Conservation (phyloP, 192 early-diverging fungal species). For the Entomortierella parvispora region DNA sequence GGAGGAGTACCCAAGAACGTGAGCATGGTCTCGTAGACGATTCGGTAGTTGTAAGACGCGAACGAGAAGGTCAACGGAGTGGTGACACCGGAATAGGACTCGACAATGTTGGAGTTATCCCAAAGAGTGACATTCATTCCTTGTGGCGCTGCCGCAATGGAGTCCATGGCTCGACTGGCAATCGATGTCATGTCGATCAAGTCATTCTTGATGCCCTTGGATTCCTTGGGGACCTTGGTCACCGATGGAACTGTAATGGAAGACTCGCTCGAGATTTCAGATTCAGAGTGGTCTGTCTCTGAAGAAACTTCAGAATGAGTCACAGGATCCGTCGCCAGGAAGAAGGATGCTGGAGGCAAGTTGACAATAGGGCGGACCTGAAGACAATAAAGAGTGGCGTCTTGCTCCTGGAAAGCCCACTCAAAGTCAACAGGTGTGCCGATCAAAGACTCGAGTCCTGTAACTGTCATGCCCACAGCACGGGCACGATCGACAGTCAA, state of each 20-base stretch:
- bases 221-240: neutral
- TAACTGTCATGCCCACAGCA: slow-evolving; percentile 29
- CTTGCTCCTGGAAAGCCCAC: slow-evolving; percentile 46
- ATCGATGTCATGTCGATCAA: slow-evolving; percentile 29
- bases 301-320: slow-evolving; percentile 18
- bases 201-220: slow-evolving; percentile 26
- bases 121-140: slow-evolving; percentile 48
- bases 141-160: slow-evolving; percentile 36
- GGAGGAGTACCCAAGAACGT: slow-evolving; percentile 38
- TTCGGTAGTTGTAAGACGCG: slow-evolving; percentile 49
- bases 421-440: slow-evolving; percentile 49
- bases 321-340: slow-evolving; percentile 28
- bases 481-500: slow-evolving; percentile 36
- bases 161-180: slow-evolving; percentile 33
- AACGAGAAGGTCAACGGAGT: slow-evolving; percentile 47
- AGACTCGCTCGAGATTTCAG: neutral
- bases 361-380: slow-evolving; percentile 51
- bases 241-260: neutral
- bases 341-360: slow-evolving; percentile 40
- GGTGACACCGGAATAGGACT: slow-evolving; percentile 50
- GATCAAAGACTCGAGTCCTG: slow-evolving; percentile 33
- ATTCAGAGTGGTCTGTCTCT: slow-evolving; percentile 7
- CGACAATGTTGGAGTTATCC: slow-evolving; percentile 53
- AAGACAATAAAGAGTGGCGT: slow-evolving; percentile 37
- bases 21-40: slow-evolving; percentile 51